Evolutionary conservation across 495 filamentous ascomycete species (phyloP).

Genomic region (Penicillium silybi): DNA sequence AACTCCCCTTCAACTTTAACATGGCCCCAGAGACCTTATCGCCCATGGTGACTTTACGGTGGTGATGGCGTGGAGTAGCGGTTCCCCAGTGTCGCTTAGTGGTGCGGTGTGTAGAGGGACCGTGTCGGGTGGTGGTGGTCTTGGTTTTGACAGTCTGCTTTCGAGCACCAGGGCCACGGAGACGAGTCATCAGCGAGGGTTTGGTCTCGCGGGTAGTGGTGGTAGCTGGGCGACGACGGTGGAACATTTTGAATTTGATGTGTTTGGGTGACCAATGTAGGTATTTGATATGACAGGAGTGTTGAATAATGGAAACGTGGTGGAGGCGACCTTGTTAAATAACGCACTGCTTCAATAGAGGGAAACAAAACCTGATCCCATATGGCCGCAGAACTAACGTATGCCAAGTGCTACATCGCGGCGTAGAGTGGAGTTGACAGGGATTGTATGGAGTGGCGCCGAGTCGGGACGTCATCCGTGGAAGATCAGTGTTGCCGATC

Average conservation of each 20-base stretch:
- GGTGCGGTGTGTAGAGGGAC: neutral
- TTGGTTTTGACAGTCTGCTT: conserved; percentile 28
- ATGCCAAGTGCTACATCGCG: conserved; percentile 15
- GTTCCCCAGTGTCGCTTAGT: conserved; percentile 9
- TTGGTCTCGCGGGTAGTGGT: conserved; percentile 42
- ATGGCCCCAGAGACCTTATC: conserved; percentile 70
- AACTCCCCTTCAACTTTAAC: conserved; percentile 58
- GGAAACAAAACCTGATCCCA: neutral
- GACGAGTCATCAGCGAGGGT: conserved; percentile 37
- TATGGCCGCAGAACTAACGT: conserved; percentile 5
- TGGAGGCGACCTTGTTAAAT: conserved; percentile 1
- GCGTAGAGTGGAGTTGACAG: conserved; percentile 5
- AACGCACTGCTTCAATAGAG: neutral
- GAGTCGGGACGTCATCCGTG: conserved; percentile 20
- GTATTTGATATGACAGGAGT: neutral
- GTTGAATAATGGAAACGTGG: neutral
- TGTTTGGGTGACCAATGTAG: neutral
- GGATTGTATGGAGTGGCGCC: conserved; percentile 10
- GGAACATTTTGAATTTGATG: conserved; percentile 23
- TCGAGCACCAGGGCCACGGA: conserved; percentile 24
- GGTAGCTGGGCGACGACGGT: conserved; percentile 21
- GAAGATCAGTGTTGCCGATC: conserved; percentile 26
- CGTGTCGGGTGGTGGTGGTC: conserved; percentile 18
- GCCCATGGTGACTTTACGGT: conserved; percentile 55
- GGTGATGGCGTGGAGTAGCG: conserved; percentile 46